These are phyloP conservation scores for Trametes sanguinea DNA, from an alignment of 768 basidiomycete genomes.

Conservation along the genomic window DNA sequence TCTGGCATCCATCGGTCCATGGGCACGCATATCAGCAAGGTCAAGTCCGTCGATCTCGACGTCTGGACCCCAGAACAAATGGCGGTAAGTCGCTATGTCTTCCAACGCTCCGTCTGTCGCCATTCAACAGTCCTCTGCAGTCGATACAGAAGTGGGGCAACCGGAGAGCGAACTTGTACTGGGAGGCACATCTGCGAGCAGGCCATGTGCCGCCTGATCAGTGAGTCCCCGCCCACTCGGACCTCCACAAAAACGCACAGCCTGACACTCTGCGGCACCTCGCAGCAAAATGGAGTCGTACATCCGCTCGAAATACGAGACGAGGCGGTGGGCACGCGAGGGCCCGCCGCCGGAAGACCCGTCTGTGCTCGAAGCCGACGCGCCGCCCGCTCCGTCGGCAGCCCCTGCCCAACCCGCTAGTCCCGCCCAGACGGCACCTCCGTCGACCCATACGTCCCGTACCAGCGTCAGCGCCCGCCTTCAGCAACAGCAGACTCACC, in stretches of 20 bases:
- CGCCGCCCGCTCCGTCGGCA: conserved; percentile 28
- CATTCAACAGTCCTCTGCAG: conserved; percentile 35
- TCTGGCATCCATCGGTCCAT: conserved; percentile 97
- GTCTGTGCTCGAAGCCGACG: conserved; percentile 61
- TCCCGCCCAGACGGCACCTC: not conserved
- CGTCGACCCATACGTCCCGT: conserved; percentile 28
- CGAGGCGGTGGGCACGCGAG: conserved; percentile 90
- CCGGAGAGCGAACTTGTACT: conserved; percentile 87
- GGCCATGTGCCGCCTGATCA: conserved; percentile 95
- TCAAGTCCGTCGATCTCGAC: conserved; percentile 97
- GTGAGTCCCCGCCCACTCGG: conserved; percentile 51
- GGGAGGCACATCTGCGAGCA: conserved; percentile 92
- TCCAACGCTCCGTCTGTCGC: not conserved
- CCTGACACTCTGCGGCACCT: not conserved
- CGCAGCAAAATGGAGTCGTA: conserved; percentile 97
- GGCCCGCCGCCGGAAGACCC: conserved; percentile 85
- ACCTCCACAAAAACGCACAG: not conserved
- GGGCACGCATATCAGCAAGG: conserved; percentile 97
- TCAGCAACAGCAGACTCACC: conserved; percentile 55
- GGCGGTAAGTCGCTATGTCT: conserved; percentile 55
- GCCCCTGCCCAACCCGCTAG: conserved; percentile 18
- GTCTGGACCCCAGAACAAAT: conserved; percentile 98
- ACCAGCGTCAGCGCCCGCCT: conserved; percentile 26
- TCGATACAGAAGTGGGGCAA: conserved; percentile 96
- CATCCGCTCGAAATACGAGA: conserved; percentile 96